Evolutionary conservation across 257 asterid species (phyloP).

Genomic region (Solanum etuberosum): DNA sequence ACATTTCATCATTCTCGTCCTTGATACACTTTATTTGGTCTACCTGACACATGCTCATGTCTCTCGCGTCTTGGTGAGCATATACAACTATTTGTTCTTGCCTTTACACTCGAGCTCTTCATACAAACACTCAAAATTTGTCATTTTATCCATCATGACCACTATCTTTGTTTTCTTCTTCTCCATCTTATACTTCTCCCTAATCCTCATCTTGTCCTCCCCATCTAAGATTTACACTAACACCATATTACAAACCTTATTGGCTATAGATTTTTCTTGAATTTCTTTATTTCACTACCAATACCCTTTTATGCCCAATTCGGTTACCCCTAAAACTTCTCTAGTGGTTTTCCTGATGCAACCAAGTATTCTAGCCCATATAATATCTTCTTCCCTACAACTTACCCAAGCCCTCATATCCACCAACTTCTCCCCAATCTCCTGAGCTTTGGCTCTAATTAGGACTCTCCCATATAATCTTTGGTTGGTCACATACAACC

Average conservation of each 20-base stretch:
- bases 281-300: too few relatives aligned
- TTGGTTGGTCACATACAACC: neutral
- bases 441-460: neutral
- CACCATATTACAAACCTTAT: neutral
- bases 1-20: neutral
- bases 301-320: neutral
- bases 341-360: neutral
- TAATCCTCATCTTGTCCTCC: neutral
- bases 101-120: neutral
- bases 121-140: neutral
- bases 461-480: neutral
- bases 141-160: neutral
- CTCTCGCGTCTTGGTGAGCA: neutral
- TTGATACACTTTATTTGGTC: neutral
- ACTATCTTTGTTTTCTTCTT: neutral
- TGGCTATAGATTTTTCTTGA: neutral
- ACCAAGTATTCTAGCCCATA: neutral
- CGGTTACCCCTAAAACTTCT: neutral
- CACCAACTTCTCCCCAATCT: neutral
- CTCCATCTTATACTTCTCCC: neutral
- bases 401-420: neutral
- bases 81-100: too few relatives aligned
- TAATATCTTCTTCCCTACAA: neutral
- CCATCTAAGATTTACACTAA: neutral
- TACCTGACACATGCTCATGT: too few relatives aligned